A percentile compares a stretch with the other conserved stretches of the same genome.
Conservation (phyloP, 176 grass and related monocot species). For the Leersia perrieri region DNA sequence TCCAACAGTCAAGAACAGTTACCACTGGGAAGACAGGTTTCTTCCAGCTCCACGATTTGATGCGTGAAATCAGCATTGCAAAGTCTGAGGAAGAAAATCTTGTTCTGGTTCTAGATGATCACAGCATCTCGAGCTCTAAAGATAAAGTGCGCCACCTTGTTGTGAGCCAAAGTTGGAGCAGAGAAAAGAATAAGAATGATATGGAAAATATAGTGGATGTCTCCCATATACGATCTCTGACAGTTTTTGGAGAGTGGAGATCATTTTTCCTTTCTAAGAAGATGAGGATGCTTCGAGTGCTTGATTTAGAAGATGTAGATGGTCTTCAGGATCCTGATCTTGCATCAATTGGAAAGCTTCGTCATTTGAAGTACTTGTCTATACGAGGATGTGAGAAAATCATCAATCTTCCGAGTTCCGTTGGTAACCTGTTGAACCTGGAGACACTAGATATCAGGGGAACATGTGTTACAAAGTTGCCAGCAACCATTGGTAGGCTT, state of each 20-base stretch:
- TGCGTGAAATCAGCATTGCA: slow-evolving; percentile 17
- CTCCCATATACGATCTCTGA: slow-evolving; percentile 16
- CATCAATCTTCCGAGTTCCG: background rate
- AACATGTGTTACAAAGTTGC: background rate
- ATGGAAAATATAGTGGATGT: background rate
- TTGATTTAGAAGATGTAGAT: slow-evolving; percentile 8
- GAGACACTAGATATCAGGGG: background rate
- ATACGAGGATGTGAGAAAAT: background rate
- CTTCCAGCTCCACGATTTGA: slow-evolving; percentile 10
- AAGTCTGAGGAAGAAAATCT: slow-evolving; percentile 30
- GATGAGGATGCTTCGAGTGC: slow-evolving; percentile 31
- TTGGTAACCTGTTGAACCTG: background rate
- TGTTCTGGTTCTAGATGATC: slow-evolving; percentile 1
- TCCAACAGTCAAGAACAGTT: background rate
- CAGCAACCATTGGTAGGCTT: background rate
- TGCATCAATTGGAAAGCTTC: background rate
- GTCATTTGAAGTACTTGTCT: slow-evolving; percentile 31
- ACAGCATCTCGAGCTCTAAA: background rate
- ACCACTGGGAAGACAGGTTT: background rate
- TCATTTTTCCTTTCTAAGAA: background rate
- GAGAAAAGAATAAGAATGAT: background rate
- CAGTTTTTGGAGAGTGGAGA: background rate
- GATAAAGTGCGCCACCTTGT: background rate
- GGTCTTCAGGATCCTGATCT: background rate
- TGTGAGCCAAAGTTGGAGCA: background rate